Percentiles rank a stretch among this genome's conserved stretches.
These are phyloP conservation scores for Euphorbia lathyris DNA, from an alignment of 345 rosid species.

Conservation along the genomic window DNA sequence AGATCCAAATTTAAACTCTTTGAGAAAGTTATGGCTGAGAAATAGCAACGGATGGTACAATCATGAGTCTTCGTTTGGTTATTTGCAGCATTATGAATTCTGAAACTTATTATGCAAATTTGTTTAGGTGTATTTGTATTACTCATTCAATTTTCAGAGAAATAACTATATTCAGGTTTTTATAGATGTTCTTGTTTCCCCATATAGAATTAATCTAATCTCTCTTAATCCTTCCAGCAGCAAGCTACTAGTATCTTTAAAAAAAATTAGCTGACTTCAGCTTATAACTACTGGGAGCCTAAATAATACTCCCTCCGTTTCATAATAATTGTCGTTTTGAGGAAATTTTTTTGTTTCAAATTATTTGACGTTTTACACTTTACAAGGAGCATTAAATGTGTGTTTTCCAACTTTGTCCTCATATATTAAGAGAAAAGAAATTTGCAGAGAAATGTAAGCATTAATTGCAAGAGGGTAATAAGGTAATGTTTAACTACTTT, in stretches of 20 bases:
- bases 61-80: slow-evolving; percentile 8
- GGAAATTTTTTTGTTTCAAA: no score
- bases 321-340: no score
- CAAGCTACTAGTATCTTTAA: not conserved
- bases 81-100: slow-evolving; percentile 10
- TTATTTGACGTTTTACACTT: no score
- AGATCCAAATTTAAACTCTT: slow-evolving; percentile 31
- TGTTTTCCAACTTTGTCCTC: no score
- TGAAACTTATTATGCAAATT: slow-evolving; percentile 2
- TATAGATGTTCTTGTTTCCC: not conserved
- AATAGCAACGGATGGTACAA: slow-evolving; percentile 56
- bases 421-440: no score
- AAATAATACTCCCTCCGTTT: no score
- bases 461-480: no score
- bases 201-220: not conserved
- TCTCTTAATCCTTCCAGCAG: slow-evolving; percentile 7
- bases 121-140: not conserved
- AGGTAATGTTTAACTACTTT: no score
- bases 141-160: not conserved
- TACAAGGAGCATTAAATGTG: no score
- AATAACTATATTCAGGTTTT: not conserved
- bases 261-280: not conserved
- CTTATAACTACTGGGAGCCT: not conserved
- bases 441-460: no score
- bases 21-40: slow-evolving; percentile 55